Conservation (phyloP, 2,329 filamentous ascomycete genomes). For the Colletotrichum karsti region DNA sequence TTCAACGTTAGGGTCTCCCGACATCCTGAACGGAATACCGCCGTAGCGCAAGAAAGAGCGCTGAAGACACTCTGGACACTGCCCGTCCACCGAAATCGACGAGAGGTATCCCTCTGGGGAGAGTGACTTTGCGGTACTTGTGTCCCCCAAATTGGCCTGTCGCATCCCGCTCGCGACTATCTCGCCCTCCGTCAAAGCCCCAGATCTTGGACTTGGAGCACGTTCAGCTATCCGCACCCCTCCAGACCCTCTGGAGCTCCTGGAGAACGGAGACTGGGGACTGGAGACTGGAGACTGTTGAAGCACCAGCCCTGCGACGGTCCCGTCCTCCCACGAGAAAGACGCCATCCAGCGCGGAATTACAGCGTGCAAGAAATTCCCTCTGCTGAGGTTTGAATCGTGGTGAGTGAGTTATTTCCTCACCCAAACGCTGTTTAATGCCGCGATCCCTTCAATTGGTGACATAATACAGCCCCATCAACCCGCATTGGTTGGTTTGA, state of each 20-base stretch:
- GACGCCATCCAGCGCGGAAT: neutral
- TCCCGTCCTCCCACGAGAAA: neutral
- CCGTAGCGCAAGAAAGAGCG: neutral
- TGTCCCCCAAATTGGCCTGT: neutral
- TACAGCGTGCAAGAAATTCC: neutral
- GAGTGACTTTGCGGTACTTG: conserved; percentile 9
- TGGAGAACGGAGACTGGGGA: neutral
- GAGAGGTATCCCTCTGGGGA: neutral
- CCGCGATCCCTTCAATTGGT: conserved; percentile 5
- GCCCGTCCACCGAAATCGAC: too few relatives aligned
- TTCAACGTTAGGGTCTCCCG: too few relatives aligned
- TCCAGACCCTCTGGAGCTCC: neutral
- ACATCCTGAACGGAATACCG: neutral
- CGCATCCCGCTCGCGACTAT: conserved; percentile 19
- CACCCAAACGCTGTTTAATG: conserved; percentile 14
- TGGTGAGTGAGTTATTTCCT: neutral
- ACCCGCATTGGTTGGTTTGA: conserved; percentile 2
- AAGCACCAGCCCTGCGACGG: neutral
- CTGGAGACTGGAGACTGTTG: neutral
- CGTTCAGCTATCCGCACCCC: conserved; percentile 25
- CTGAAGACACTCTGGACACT: neutral
- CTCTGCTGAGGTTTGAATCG: neutral
- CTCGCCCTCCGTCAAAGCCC: conserved; percentile 22
- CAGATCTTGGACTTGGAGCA: conserved; percentile 23
- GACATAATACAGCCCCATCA: conserved; percentile 20